Percentiles rank a stretch among this genome's conserved stretches.
Conservation (phyloP, 805 yeast genomes). For the Ogataea glucozyma region DNA sequence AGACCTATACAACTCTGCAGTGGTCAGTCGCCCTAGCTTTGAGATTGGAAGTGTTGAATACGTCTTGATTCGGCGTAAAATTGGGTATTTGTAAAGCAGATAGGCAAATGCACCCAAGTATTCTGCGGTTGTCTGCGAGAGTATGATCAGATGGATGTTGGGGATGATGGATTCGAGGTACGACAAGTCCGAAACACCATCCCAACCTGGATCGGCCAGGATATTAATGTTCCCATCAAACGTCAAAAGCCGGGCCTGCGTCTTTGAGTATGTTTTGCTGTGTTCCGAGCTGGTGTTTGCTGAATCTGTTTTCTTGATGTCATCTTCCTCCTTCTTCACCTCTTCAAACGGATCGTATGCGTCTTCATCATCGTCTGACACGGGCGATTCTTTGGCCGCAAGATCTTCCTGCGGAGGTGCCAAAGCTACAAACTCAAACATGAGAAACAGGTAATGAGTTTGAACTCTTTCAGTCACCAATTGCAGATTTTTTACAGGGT, state of each 20-base stretch:
- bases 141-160: constrained; percentile 63
- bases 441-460: too few species aligned
- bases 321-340: constrained; percentile 11
- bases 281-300: neutral
- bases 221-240: constrained; percentile 57
- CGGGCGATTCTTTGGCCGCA: neutral
- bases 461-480: too few species aligned
- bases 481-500: too few species aligned
- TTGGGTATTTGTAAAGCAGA: constrained; percentile 58
- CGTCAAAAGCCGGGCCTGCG: constrained; percentile 44
- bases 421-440: constrained; percentile 29
- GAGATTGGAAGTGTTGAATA: constrained; percentile 90
- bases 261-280: constrained; percentile 10
- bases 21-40: constrained; percentile 80
- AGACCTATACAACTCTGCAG: constrained; percentile 78
- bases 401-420: constrained; percentile 16
- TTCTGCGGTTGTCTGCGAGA: constrained; percentile 85
- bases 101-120: constrained; percentile 79
- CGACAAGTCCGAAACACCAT: constrained; percentile 47
- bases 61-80: constrained; percentile 65
- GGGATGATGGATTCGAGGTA: constrained; percentile 45
- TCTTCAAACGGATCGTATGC: constrained; percentile 18
- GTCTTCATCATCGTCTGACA: constrained; percentile 18
- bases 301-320: too few species aligned
- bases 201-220: constrained; percentile 77